Conservation (phyloP, 148 eudicot species). For the Bassia scoparia region DNA sequence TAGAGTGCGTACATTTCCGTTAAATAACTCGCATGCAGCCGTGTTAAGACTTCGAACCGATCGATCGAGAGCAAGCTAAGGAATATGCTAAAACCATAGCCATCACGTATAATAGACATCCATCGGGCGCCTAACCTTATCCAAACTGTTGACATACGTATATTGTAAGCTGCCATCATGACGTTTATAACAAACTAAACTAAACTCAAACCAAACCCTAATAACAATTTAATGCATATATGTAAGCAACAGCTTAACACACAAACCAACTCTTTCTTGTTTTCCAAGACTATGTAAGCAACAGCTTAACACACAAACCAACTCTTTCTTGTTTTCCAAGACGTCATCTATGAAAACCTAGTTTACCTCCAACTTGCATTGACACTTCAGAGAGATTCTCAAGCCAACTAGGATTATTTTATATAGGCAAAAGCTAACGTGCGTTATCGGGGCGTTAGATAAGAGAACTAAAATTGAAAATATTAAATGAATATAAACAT, state of each 20-base stretch:
- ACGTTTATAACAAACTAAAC: neutral
- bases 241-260: neutral
- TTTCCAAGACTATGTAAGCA: neutral
- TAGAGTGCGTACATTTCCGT: too few species aligned
- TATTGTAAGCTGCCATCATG: neutral
- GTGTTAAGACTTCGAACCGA: too few species aligned
- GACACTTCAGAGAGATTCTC: neutral
- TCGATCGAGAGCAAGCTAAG: neutral
- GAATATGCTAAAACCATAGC: constrained; percentile 10
- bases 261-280: neutral
- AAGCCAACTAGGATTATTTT: neutral
- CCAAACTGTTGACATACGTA: constrained; percentile 1
- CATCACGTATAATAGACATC: neutral
- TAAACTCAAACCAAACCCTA: neutral
- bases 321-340: neutral
- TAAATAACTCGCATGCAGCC: too few species aligned
- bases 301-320: neutral
- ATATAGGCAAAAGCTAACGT: too few species aligned
- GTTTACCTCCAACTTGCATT: neutral
- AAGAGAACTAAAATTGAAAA: too few species aligned
- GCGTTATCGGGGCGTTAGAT: too few species aligned
- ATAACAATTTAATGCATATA: too few species aligned
- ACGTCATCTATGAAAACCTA: constrained; percentile 3
- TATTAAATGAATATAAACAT: too few species aligned
- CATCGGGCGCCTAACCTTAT: constrained; percentile 14